Percentiles rank a stretch among this genome's conserved stretches.
Conservation (phyloP, 805 yeast genomes). For the Jamesozyma rosinii region DNA sequence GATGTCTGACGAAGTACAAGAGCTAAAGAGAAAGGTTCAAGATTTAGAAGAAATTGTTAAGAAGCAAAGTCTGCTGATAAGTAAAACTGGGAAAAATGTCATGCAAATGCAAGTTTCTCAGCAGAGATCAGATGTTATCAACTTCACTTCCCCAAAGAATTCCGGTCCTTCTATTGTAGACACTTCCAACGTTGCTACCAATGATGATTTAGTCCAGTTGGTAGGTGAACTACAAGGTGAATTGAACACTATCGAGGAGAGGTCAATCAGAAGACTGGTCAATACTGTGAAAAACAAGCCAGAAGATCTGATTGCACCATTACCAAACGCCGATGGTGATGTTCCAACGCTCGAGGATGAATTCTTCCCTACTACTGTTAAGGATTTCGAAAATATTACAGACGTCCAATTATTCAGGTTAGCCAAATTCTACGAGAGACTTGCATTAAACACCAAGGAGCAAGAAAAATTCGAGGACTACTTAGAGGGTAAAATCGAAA, state of each 20-base stretch:
- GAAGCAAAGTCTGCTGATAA: constrained; percentile 57
- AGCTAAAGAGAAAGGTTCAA: constrained; percentile 36
- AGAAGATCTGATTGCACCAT: constrained; percentile 48
- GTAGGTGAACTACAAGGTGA: constrained; percentile 89
- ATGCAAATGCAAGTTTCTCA: constrained; percentile 54
- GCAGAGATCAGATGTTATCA: constrained; percentile 36
- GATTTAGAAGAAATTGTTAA: constrained; percentile 45
- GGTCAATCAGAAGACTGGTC: constrained; percentile 60
- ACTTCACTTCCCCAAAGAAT: constrained; percentile 12
- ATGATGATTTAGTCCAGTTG: constrained; percentile 76
- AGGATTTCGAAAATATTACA: constrained; percentile 40
- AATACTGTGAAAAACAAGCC: constrained; percentile 44
- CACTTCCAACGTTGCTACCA: constrained; percentile 55
- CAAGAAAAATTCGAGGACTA: constrained; percentile 43
- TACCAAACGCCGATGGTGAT: constrained; percentile 75
- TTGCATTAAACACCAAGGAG: constrained; percentile 55
- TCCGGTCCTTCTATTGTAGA: constrained; percentile 24
- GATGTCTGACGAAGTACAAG: constrained; percentile 17
- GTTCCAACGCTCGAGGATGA: constrained; percentile 37
- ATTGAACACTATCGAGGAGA: constrained; percentile 66
- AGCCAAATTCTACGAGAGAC: constrained; percentile 65
- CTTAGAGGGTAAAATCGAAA: constrained; percentile 41
- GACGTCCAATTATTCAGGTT: constrained; percentile 43
- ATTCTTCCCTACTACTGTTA: constrained; percentile 50
- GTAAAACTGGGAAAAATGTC: constrained; percentile 73